A percentile compares a stretch with the other conserved stretches of the same genome.
phyloP scores from a whole-genome alignment of 2,329 filamentous ascomycete species.

The Cladosporium sp. region DNA sequence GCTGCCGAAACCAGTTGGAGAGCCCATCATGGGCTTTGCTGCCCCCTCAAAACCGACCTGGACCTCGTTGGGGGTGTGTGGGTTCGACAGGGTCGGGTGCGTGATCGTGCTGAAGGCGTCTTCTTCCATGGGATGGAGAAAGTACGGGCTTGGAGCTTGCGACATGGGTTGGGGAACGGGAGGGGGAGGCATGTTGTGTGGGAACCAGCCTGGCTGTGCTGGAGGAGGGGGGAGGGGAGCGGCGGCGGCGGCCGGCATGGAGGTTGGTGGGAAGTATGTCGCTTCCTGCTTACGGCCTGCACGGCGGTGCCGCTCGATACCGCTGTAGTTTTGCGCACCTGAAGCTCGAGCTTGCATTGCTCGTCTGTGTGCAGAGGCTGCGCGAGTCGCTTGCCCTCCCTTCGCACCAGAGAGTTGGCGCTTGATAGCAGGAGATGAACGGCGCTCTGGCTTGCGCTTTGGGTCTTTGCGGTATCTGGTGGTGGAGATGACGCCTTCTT shows the following conservation, averaged over 20 bases:
- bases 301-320: conserved; percentile 19
- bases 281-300: conserved; percentile 15
- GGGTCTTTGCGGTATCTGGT: conserved; percentile 54
- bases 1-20: conserved; percentile 6
- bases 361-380: conserved; percentile 15
- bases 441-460: conserved; percentile 35
- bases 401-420: conserved; percentile 43
- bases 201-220: neutral
- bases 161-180: conserved; percentile 1
- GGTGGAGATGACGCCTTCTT: conserved; percentile 74
- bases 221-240: conserved; percentile 8
- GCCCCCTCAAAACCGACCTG: conserved; percentile 10
- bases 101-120: conserved; percentile 13
- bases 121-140: conserved; percentile 16
- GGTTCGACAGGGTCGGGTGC: conserved; percentile 15
- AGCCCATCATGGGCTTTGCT: conserved; percentile 16
- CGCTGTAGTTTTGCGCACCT: conserved; percentile 7
- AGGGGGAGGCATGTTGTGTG: neutral
- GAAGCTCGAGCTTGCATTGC: conserved; percentile 3
- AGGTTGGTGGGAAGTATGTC: conserved; percentile 2
- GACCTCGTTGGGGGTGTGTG: conserved; percentile 7
- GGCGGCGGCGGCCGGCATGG: conserved; percentile 14
- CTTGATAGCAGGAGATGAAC: conserved; percentile 31
- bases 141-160: conserved; percentile 21
- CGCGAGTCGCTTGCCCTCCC: conserved; percentile 39